Base-by-base conservation (phyloP, 179 eudicot species). In the Corrigiola litoralis region DNA sequence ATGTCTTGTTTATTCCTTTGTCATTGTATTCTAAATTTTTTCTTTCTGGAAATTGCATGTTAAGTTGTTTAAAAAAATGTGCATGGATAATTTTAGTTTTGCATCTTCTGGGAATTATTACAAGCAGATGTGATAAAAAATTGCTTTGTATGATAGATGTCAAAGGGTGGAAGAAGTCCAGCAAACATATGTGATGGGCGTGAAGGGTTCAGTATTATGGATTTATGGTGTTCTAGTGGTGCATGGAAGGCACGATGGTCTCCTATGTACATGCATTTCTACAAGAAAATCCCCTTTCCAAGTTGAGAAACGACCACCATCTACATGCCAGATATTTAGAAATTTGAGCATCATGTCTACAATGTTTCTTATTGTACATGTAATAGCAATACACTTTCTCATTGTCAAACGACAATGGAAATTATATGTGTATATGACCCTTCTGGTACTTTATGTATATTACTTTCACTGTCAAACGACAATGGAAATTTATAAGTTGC, bases 81-180 rank as follows among this genome's bases (percentile, higher is more conserved):
- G 60, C 18, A 50, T 60, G 45, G 49, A 37, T 20, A 51, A 28
- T 29, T 34, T 16, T n/a, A 55, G 55, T 53, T 31, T 50, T 69
- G 44, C 9, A 40, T 40, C 37, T 69, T 16, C 61, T 21, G 61
- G 49, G 17, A 61, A 21, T 53, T 2, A 11, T n/a, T 24, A 8
- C 24, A 33, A 56, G 37, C 33, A 40, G 55, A 46, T 44, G 17
- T 33, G 48, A 45, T 27, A 17, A 27, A 63, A 45, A 18, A 45
- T 3, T 68, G 34, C 32, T 23, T 68, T 54, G 28, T 47, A 32
- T 50, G 29, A 58, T 34, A 25, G 53, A 36, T 68, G 58, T 71
- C 75, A 58, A 58, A 62, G 59, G 47, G 50, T 56, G 59, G 77
- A 74, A 68, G 65, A 54, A 63, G 73, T 74, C 66, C 54, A 37